Percentiles rank a stretch among this genome's conserved stretches.
Conservation (phyloP, 192 early-diverging fungal species). For the Oehlia diaphana region DNA sequence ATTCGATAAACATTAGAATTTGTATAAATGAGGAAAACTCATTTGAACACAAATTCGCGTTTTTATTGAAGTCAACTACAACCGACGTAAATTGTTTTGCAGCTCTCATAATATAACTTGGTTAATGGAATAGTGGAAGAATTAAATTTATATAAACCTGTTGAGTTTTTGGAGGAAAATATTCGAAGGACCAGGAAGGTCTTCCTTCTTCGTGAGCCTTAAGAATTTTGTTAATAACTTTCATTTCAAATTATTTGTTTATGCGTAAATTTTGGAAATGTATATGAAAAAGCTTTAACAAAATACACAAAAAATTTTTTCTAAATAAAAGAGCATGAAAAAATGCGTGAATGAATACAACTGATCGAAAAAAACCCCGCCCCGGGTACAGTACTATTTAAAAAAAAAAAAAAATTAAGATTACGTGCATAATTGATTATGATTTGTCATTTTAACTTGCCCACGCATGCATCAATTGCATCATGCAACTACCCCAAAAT, state of each 20-base stretch:
- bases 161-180: slow-evolving; percentile 98
- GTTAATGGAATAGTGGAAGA: not conserved
- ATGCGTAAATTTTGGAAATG: not conserved
- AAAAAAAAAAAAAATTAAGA: not conserved
- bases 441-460: not conserved
- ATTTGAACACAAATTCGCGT: not conserved
- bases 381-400: too few relatives aligned
- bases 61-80: not conserved
- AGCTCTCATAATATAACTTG: not conserved
- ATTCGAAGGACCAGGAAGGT: slow-evolving; percentile 88
- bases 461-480: not conserved
- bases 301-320: not conserved
- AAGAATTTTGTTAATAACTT: slow-evolving; percentile 66
- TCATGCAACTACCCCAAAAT: not conserved
- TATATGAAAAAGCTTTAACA: not conserved
- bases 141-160: slow-evolving; percentile 44
- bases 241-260: slow-evolving; percentile 47
- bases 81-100: not conserved
- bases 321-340: not conserved
- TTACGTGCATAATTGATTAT: too few relatives aligned
- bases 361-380: not conserved
- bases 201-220: slow-evolving; percentile 54
- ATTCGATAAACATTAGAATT: not conserved
- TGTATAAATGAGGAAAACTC: not conserved
- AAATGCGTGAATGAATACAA: not conserved